Conservation (phyloP, 164 flowering plant species). For the Annona squamosa region DNA sequence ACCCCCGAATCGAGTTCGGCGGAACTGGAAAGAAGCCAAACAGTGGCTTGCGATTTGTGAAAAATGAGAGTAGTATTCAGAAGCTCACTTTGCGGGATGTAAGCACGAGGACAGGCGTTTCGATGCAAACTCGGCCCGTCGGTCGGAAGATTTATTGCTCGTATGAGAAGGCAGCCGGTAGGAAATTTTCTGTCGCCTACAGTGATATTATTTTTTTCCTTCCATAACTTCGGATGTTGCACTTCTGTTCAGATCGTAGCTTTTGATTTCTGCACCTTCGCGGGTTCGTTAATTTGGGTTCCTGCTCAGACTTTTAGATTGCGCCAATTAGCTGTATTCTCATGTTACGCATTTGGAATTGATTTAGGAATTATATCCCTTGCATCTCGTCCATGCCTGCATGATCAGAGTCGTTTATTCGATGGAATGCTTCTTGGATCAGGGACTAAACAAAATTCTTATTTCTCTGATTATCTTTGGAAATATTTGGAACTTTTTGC, state of each 20-base stretch:
- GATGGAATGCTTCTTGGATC: neutral
- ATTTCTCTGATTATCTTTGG: neutral
- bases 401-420: neutral
- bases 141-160: conserved; percentile 32
- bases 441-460: neutral
- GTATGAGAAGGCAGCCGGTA: conserved; percentile 39
- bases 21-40: conserved; percentile 21
- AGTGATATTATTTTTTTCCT: neutral
- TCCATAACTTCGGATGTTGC: neutral
- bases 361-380: neutral
- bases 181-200: neutral
- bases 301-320: neutral
- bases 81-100: conserved; percentile 20
- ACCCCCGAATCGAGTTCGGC: conserved; percentile 23
- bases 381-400: neutral
- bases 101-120: conserved; percentile 8
- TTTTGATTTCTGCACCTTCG: neutral
- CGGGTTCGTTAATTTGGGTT: neutral
- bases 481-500: too few species aligned
- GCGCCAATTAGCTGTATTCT: neutral
- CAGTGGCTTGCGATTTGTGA: conserved; percentile 18
- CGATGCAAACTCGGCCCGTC: neutral
- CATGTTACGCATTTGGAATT: neutral
- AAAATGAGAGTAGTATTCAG: conserved; percentile 12
- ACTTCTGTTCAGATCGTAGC: neutral